These are phyloP conservation scores for Trypanosoma boissoni DNA, from an alignment of 208 protist genomes.

Conservation along the genomic window DNA sequence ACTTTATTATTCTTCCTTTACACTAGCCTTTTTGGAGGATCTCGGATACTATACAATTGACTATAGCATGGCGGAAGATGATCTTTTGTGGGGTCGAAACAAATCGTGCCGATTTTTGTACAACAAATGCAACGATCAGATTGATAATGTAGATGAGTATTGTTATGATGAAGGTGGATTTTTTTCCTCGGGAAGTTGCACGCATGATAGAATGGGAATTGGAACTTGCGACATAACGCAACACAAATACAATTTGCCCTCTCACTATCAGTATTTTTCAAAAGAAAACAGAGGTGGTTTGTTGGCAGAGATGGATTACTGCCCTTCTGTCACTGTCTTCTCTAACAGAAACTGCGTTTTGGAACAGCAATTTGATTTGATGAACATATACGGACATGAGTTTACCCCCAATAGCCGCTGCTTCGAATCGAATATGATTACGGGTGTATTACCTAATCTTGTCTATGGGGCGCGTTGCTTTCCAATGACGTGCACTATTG, in stretches of 20 bases:
- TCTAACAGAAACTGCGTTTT: conserved; percentile 33
- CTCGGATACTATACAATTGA: conserved; percentile 48
- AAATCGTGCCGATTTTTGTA: conserved; percentile 46
- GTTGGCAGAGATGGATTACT: conserved; percentile 50
- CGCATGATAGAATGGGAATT: conserved; percentile 29
- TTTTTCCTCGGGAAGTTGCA: conserved; percentile 16
- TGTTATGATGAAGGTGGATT: conserved; percentile 31
- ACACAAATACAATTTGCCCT: conserved; percentile 21
- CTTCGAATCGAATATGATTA: conserved; percentile 45
- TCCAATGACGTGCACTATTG: conserved; percentile 34
- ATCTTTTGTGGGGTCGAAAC: conserved; percentile 36
- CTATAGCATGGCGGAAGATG: conserved; percentile 42
- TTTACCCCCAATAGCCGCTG: conserved; percentile 31
- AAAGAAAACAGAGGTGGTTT: conserved; percentile 26
- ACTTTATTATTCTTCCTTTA: conserved; percentile 47
- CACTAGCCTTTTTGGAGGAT: conserved; percentile 56
- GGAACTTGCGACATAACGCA: conserved; percentile 34
- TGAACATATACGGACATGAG: conserved; percentile 45
- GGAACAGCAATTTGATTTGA: neutral
- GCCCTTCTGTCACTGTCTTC: conserved; percentile 31
- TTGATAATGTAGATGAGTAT: conserved; percentile 31
- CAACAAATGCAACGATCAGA: conserved; percentile 39
- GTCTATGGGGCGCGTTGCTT: conserved; percentile 32
- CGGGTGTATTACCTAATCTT: conserved; percentile 22
- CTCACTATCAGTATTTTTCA: conserved; percentile 44